These are phyloP conservation scores for Clitopilus hobsonii DNA, from an alignment of 768 basidiomycete species.

Conservation along the genomic window DNA sequence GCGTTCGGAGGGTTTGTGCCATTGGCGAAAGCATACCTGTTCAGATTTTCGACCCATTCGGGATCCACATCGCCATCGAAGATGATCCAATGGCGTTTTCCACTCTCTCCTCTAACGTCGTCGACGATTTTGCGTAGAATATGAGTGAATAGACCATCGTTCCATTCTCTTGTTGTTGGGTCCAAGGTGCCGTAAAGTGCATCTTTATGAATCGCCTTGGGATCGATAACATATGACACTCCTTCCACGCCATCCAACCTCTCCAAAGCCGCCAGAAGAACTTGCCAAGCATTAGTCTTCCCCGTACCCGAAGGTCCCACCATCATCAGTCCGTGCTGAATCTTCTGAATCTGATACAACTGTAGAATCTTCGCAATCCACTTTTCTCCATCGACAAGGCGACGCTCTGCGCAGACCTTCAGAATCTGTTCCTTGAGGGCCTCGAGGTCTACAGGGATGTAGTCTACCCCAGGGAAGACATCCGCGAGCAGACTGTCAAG, in stretches of 20 bases:
- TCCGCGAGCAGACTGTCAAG: slow-evolving; percentile 77
- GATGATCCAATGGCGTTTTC: slow-evolving; percentile 97
- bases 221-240: slow-evolving; percentile 94
- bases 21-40: slow-evolving; percentile 59
- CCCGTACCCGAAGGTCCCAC: slow-evolving; percentile 96
- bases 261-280: slow-evolving; percentile 86
- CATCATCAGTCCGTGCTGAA: slow-evolving; percentile 99
- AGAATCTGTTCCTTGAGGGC: slow-evolving; percentile 80
- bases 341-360: slow-evolving; percentile 98
- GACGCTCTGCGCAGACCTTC: slow-evolving; percentile 81
- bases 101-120: slow-evolving; percentile 95
- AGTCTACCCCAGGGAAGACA: slow-evolving; percentile 95
- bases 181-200: slow-evolving; percentile 96
- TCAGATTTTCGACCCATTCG: slow-evolving; percentile 99
- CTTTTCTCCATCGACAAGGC: slow-evolving; percentile 79
- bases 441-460: slow-evolving; percentile 84
- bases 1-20: background rate
- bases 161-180: slow-evolving; percentile 97
- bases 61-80: slow-evolving; percentile 99
- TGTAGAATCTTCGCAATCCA: slow-evolving; percentile 97
- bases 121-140: slow-evolving; percentile 97
- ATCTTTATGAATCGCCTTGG: slow-evolving; percentile 99
- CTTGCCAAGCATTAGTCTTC: slow-evolving; percentile 96
- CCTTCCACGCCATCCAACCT: slow-evolving; percentile 90
- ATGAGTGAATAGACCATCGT: slow-evolving; percentile 97